These are phyloP conservation scores for Podila minutissima DNA, from an alignment of 192 early-diverging fungal species.

Conservation along the genomic window DNA sequence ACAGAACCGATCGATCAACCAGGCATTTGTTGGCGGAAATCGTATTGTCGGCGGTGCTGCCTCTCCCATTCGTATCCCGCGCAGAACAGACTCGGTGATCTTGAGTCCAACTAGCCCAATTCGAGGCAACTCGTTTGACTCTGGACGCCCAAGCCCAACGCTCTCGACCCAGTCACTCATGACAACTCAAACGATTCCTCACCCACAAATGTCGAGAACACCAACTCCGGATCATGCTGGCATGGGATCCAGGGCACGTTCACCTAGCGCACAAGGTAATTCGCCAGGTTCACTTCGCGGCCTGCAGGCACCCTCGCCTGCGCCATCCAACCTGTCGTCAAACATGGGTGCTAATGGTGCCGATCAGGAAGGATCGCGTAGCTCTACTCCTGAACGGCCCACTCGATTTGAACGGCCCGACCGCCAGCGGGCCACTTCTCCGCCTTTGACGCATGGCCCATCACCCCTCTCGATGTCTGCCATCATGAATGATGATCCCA, in stretches of 20 bases:
- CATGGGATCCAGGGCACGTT: slow-evolving; percentile 11
- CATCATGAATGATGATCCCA: slow-evolving; percentile 10
- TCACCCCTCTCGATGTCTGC: slow-evolving; percentile 44
- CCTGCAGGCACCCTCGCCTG: slow-evolving; percentile 41
- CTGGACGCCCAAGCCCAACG: slow-evolving; percentile 43
- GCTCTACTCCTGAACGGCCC: slow-evolving; percentile 33
- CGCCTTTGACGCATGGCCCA: slow-evolving; percentile 41
- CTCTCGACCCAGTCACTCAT: slow-evolving; percentile 28
- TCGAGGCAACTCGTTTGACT: slow-evolving; percentile 40
- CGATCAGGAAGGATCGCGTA: slow-evolving; percentile 35
- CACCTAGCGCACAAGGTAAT: slow-evolving; percentile 21
- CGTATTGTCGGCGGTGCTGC: slow-evolving; percentile 6
- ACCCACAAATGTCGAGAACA: slow-evolving; percentile 40
- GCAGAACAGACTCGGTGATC: slow-evolving; percentile 44
- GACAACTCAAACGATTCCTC: slow-evolving; percentile 28
- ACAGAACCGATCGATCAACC: slow-evolving; percentile 10
- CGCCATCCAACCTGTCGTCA: slow-evolving; percentile 33
- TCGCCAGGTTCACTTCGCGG: slow-evolving; percentile 23
- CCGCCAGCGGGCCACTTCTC: slow-evolving; percentile 38
- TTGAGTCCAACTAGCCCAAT: slow-evolving; percentile 33
- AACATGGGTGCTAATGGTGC: slow-evolving; percentile 11
- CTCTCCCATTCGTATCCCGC: slow-evolving; percentile 29
- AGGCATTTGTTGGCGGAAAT: slow-evolving; percentile 4
- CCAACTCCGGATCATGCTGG: slow-evolving; percentile 30
- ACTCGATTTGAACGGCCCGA: slow-evolving; percentile 19